Evolutionary conservation across 306 rosid species (phyloP), one percentile per base, ranked within the genome.

Genomic region (Notholithocarpus densiflorus): DNA sequence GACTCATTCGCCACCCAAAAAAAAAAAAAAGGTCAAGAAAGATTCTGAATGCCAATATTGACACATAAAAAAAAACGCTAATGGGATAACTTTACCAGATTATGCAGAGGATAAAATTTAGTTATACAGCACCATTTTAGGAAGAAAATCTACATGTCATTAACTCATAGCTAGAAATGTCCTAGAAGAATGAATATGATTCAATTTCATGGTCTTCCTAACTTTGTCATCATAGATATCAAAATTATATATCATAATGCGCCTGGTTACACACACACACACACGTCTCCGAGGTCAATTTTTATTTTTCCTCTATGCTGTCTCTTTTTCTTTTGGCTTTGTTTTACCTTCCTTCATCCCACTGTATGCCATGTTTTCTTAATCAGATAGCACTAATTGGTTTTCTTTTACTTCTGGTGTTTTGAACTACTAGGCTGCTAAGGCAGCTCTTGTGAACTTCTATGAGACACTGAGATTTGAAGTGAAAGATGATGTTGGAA

Each of bases 381-480:
- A 21, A 23, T 59, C 65, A 23, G 65, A 4, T 8, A 11, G 18
- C 43, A n/a, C 31, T 18, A 6, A 29, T 53, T 15, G 17, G 62
- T 18, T 23, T 56, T 70, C 5, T 55, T 17, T 71, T 8, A 37
- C 19, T 57, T 1, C 34, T 4, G 80, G 51, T 59, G 53, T 76
- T 55, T 15, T 61, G 6, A 65, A 56, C 18, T 59, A 32, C 52
- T 19, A 92, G 97, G 98, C 94, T 24, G 93, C 96, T 14, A 92
- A 89, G 80, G 89, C 97, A 45, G 97, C 97, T 13, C 75, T 92
- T 19, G 87, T 92, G 43, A 92, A 89, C 90, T 92, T 94, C 80
- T 90, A 88, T 34, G 97, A 94, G 85, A 94, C 97, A 4, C 84
- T 94, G 62, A 86, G 97, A 78, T 84, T 94, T 73, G 98, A 94